Conservation (phyloP, 768 basidiomycete species). For the Sutorius australiensis region DNA sequence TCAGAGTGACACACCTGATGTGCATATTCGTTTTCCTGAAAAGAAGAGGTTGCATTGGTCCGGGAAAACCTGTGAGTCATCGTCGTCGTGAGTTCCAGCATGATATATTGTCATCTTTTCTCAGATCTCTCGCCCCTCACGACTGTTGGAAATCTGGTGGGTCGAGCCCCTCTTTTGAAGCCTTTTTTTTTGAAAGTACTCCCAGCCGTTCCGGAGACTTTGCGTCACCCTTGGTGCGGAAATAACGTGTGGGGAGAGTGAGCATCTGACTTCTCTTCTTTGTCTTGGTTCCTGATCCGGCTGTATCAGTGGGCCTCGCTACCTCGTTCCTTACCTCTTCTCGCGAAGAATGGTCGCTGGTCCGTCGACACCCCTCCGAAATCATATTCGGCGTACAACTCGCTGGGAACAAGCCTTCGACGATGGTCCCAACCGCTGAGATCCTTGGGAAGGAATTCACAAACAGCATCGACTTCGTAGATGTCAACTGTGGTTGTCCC, state of each 20-base stretch:
- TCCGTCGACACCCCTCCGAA: conserved; percentile 85
- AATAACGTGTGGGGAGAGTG: conserved; percentile 94
- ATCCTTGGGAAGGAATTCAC: conserved; percentile 66
- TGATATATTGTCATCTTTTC: conserved; percentile 28
- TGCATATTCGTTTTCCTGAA: conserved; percentile 66
- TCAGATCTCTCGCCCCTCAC: conserved; percentile 78
- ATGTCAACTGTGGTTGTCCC: conserved; percentile 95
- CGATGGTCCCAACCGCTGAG: conserved; percentile 79
- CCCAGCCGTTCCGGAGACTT: conserved; percentile 86
- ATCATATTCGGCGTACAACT: conserved; percentile 87
- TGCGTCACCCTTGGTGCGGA: conserved; percentile 86
- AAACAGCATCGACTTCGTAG: conserved; percentile 79
- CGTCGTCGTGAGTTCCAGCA: background rate
- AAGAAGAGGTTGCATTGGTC: conserved; percentile 86
- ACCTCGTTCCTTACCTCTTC: conserved; percentile 85
- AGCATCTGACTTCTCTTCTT: conserved; percentile 14
- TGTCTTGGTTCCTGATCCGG: background rate
- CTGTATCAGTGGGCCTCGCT: conserved; percentile 77
- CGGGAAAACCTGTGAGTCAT: conserved; percentile 73
- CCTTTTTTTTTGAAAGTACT: background rate
- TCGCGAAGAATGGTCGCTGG: conserved; percentile 92
- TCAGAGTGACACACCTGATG: conserved; percentile 62
- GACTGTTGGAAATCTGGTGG: conserved; percentile 90
- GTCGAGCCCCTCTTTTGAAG: background rate
- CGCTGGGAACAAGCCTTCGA: conserved; percentile 81